phyloP scores from a whole-genome alignment of 306 rosid species.

The Astragalus glycyphyllos region DNA sequence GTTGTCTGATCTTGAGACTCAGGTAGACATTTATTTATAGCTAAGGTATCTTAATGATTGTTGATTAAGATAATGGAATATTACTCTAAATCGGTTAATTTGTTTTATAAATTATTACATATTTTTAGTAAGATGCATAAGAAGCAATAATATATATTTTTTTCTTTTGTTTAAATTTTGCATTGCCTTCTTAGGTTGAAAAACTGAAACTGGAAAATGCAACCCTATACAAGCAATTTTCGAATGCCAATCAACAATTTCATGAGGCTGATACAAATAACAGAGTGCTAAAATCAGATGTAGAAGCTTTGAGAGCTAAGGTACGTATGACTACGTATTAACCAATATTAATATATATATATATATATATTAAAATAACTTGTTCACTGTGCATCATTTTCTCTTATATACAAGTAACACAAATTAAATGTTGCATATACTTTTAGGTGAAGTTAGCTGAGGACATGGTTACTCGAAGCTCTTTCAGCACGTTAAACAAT shows the following conservation, averaged over 20 bases:
- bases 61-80: no score
- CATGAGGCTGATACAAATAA: conserved; percentile 77
- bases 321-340: conserved; percentile 57
- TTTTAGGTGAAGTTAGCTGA: conserved; percentile 93
- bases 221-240: conserved; percentile 61
- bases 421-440: no score
- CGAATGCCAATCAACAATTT: conserved; percentile 69
- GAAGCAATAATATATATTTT: no score
- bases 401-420: no score
- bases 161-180: no score
- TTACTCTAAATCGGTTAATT: no score
- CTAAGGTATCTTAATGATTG: no score
- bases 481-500: conserved; percentile 62
- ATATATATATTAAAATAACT: no score
- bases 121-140: no score
- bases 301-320: conserved; percentile 97
- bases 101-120: no score
- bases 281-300: conserved; percentile 79
- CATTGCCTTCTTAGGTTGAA: conserved; percentile 59
- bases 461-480: conserved; percentile 82
- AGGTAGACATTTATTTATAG: conserved; percentile 73
- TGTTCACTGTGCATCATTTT: no score
- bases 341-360: no score
- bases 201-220: conserved; percentile 70
- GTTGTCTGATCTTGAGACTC: conserved; percentile 68